Percentiles rank a stretch among this genome's conserved stretches.
phyloP scores from a whole-genome alignment of 1,284 basidiomycete species.

The Rhodofomes roseus region DNA sequence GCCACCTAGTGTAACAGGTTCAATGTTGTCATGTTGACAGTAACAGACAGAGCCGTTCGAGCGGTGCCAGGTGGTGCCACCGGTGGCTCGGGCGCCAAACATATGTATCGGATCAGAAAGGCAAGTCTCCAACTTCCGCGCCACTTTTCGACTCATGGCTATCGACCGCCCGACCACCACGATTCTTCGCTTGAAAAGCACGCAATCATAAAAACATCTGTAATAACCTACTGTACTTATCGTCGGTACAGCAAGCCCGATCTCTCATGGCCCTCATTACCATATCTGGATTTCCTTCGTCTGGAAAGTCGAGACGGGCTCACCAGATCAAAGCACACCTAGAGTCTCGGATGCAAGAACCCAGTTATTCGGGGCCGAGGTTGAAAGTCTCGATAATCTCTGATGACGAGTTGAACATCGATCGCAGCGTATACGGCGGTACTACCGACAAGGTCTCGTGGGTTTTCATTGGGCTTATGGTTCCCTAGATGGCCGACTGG shows the following conservation, averaged over 20 bases:
- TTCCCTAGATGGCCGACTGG: slow-evolving; percentile 66
- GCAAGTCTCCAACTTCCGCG: too few species aligned
- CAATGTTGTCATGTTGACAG: too few species aligned
- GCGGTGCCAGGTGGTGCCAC: too few species aligned
- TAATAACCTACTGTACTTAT: too few species aligned
- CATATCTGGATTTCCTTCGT: slow-evolving; percentile 85
- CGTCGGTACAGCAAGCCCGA: too few species aligned
- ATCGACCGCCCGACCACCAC: background rate
- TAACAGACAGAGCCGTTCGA: too few species aligned
- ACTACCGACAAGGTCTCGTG: slow-evolving; percentile 16
- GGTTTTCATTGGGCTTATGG: background rate
- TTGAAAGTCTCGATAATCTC: slow-evolving; percentile 69
- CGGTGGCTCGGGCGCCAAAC: too few species aligned
- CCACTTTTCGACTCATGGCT: background rate
- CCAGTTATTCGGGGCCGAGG: slow-evolving; percentile 48
- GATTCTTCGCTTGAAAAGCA: too few species aligned
- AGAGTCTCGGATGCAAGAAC: slow-evolving; percentile 47
- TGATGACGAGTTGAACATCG: slow-evolving; percentile 71
- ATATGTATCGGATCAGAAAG: too few species aligned
- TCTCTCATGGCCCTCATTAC: slow-evolving; percentile 87
- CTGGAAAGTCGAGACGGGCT: slow-evolving; percentile 82
- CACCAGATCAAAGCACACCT: slow-evolving; percentile 64
- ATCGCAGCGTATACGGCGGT: slow-evolving; percentile 76
- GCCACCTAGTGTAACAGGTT: too few species aligned
- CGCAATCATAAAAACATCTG: too few species aligned